Evolutionary conservation across 129 eudicot species (phyloP).

Genomic region (Flaveria robusta): DNA sequence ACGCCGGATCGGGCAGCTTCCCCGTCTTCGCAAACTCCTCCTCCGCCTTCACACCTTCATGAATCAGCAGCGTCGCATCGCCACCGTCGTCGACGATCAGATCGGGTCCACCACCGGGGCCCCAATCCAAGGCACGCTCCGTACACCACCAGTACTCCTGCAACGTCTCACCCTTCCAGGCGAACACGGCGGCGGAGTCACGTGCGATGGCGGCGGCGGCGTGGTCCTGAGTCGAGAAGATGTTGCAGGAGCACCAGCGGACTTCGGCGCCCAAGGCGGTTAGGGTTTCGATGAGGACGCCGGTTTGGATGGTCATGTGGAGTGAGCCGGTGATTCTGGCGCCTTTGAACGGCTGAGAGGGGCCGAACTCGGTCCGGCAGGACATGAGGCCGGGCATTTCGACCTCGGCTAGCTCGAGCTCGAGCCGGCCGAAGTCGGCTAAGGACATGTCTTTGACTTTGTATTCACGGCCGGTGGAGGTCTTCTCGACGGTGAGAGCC

Average conservation of each 20-base stretch:
- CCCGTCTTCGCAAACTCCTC: slow-evolving; percentile 72
- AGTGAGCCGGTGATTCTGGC: slow-evolving; percentile 72
- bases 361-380: slow-evolving; percentile 70
- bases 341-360: slow-evolving; percentile 75
- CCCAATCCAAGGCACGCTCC: slow-evolving; percentile 81
- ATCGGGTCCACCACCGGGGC: slow-evolving; percentile 76
- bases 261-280: slow-evolving; percentile 82
- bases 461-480: slow-evolving; percentile 76
- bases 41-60: slow-evolving; percentile 83
- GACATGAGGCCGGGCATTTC: slow-evolving; percentile 89
- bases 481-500: slow-evolving; percentile 70
- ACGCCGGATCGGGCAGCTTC: slow-evolving; percentile 55
- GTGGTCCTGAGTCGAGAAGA: slow-evolving; percentile 80
- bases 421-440: slow-evolving; percentile 79
- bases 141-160: slow-evolving; percentile 96
- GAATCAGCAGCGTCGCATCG: slow-evolving; percentile 69
- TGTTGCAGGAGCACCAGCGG: slow-evolving; percentile 84
- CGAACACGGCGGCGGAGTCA: slow-evolving; percentile 76
- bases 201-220: slow-evolving; percentile 79
- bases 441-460: slow-evolving; percentile 88
- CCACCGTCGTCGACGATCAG: slow-evolving; percentile 80
- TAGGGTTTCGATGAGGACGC: slow-evolving; percentile 67
- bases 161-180: slow-evolving; percentile 81
- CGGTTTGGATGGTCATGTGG: slow-evolving; percentile 85
- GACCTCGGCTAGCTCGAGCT: slow-evolving; percentile 74